Conservation (phyloP, 2,329 filamentous ascomycete genomes). For the Penicillium sp. region DNA sequence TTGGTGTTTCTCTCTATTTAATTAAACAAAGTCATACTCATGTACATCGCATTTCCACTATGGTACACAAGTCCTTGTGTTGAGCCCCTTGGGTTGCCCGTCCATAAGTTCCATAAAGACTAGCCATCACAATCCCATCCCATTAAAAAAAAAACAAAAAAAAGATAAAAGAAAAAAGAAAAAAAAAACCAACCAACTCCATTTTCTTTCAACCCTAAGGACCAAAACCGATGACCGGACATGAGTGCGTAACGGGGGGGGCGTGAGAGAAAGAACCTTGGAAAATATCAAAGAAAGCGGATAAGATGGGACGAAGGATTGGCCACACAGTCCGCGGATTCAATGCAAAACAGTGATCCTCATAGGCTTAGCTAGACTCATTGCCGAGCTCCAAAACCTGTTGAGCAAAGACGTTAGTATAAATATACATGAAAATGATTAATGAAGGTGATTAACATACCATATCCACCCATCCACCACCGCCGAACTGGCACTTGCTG, state of each 20-base stretch:
- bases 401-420: conserved; percentile 9
- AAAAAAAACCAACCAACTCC: conserved; percentile 28
- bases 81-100: conserved; percentile 1
- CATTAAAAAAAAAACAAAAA: conserved; percentile 29
- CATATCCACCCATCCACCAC: conserved; percentile 82
- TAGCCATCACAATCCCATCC: conserved; percentile 20
- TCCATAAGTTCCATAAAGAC: conserved; percentile 18
- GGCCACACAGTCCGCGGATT: conserved; percentile 17
- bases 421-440: background rate
- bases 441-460: conserved; percentile 47
- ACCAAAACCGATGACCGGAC: conserved; percentile 22
- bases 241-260: conserved; percentile 18
- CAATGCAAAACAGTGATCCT: conserved; percentile 17
- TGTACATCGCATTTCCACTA: conserved; percentile 24
- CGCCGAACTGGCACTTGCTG: conserved; percentile 71
- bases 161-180: conserved; percentile 11
- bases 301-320: background rate
- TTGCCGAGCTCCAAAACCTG: conserved; percentile 33
- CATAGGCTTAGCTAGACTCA: conserved; percentile 12
- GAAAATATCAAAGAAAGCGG: conserved; percentile 4
- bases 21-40: conserved; percentile 6
- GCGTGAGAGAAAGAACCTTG: conserved; percentile 15
- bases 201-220: conserved; percentile 29
- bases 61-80: conserved; percentile 22
- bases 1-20: background rate